Percentiles rank a stretch among this genome's conserved stretches.
Evolutionary conservation across 2,329 filamentous ascomycete genomes (phyloP).

Genomic region (Keithomyces neogunnii): DNA sequence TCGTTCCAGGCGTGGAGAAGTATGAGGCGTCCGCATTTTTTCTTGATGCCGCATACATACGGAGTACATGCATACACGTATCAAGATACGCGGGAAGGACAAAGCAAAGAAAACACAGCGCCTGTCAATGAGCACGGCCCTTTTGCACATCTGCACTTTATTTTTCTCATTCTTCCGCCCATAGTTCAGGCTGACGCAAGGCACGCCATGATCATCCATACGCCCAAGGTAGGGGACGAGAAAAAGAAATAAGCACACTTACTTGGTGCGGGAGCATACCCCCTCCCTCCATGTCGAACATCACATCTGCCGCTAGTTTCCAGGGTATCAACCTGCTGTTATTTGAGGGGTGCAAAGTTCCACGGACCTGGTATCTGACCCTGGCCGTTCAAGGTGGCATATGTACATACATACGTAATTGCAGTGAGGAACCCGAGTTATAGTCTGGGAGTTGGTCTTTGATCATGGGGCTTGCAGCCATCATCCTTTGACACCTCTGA

Average conservation of each 20-base stretch:
- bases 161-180: no score
- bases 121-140: background rate
- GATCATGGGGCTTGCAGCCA: no score
- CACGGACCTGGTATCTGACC: no score
- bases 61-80: background rate
- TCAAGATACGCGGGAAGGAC: background rate
- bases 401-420: no score
- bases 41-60: background rate
- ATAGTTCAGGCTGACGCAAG: slow-evolving; percentile 2
- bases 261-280: background rate
- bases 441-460: no score
- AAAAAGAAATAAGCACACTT: background rate
- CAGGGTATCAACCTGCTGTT: background rate
- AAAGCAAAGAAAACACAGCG: background rate
- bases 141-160: slow-evolving; percentile 1
- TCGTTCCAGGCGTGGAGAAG: background rate
- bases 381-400: no score
- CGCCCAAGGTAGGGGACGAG: background rate
- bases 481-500: no score
- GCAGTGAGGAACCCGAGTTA: no score
- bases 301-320: no score
- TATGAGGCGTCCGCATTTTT: background rate
- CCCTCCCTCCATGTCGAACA: background rate
- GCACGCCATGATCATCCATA: background rate
- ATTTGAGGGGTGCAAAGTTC: no score